Percentiles rank a stretch among this genome's conserved stretches.
Evolutionary conservation across 345 rosid species (phyloP).

Genomic region (Lepidium africanum): DNA sequence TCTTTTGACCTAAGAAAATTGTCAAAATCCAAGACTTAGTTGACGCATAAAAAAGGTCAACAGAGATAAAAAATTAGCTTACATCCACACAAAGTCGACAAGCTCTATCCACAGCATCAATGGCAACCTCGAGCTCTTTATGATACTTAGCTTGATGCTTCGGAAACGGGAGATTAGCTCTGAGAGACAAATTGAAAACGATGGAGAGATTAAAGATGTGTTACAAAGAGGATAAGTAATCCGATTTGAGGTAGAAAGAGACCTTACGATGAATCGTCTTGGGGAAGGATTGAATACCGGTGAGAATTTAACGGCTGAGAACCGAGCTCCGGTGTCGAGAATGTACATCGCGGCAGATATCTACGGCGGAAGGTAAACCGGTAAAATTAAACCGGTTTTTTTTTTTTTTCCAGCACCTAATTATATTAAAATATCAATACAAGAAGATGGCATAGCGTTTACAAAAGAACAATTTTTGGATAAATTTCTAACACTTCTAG

Average conservation of each 20-base stretch:
- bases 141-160: constrained; percentile 56
- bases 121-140: constrained; percentile 66
- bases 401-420: too few species aligned
- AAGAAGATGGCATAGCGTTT: too few species aligned
- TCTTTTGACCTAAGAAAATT: constrained; percentile 12
- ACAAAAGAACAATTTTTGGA: too few species aligned
- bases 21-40: not conserved
- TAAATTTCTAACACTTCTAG: too few species aligned
- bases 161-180: constrained; percentile 58
- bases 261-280: constrained; percentile 40
- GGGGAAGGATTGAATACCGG: constrained; percentile 12
- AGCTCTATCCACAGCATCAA: constrained; percentile 67
- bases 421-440: too few species aligned
- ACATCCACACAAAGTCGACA: constrained; percentile 79
- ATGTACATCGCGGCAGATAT: constrained; percentile 33
- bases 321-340: constrained; percentile 30
- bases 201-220: not conserved
- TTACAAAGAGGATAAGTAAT: not conserved
- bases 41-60: not conserved
- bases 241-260: constrained; percentile 9
- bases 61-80: not conserved
- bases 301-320: constrained; percentile 36
- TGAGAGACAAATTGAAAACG: constrained; percentile 7
- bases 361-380: constrained; percentile 13
- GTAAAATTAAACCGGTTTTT: not conserved